phyloP scores from a whole-genome alignment of 1,139 yeast genomes.

The Wickerhamomyces sp. region DNA sequence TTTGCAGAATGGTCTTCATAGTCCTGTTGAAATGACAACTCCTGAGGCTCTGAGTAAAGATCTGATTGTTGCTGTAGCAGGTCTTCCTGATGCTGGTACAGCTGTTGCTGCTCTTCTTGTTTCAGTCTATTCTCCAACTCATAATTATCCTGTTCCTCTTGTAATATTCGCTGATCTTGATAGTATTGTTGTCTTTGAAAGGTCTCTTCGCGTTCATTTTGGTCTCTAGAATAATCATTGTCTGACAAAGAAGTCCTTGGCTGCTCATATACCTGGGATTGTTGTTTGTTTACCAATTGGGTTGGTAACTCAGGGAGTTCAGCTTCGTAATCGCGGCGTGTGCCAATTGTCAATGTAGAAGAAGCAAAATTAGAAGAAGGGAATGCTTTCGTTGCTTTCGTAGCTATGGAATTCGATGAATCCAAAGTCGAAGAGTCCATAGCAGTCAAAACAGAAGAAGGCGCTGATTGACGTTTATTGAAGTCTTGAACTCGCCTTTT shows the following conservation, averaged over 20 bases:
- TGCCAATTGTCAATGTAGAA: not conserved
- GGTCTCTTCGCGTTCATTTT: conserved; percentile 16
- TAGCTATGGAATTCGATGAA: no score
- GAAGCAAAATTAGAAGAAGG: conserved; percentile 3
- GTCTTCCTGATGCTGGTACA: conserved; percentile 14
- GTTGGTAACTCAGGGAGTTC: conserved; percentile 11
- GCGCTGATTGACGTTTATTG: conserved; percentile 15
- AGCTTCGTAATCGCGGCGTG: not conserved
- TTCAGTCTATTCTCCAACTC: conserved; percentile 9
- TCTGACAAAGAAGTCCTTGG: conserved; percentile 15
- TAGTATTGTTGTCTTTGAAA: conserved; percentile 6
- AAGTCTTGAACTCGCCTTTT: conserved; percentile 20
- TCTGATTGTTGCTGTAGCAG: conserved; percentile 1
- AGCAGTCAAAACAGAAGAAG: conserved; percentile 24
- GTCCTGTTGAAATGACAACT: conserved; percentile 18
- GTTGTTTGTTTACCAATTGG: conserved; percentile 11
- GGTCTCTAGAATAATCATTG: conserved; percentile 17
- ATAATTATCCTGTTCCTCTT: conserved; percentile 4
- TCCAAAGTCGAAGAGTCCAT: conserved; percentile 6
- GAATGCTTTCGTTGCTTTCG: not conserved
- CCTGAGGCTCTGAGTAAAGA: conserved; percentile 3
- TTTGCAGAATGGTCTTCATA: conserved; percentile 7
- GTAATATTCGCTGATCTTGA: not conserved
- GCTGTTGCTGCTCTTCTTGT: conserved; percentile 14
- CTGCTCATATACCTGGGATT: conserved; percentile 9